phyloP scores from a whole-genome alignment of 164 flowering plant species.

The Macadamia tetraphylla region DNA sequence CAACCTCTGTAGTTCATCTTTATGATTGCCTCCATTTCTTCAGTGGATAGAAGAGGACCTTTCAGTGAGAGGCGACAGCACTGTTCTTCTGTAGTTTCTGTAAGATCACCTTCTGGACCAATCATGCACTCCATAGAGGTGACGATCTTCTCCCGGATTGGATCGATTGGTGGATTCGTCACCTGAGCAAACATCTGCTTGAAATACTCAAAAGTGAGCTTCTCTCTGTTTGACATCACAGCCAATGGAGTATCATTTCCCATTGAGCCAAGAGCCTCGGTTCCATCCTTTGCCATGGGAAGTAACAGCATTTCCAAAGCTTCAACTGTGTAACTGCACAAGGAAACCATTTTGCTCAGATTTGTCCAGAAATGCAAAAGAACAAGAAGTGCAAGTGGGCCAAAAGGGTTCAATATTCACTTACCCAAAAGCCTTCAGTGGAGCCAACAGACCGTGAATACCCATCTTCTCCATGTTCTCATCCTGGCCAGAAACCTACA shows the following conservation, averaged over 20 bases:
- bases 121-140: slow-evolving; percentile 99
- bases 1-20: slow-evolving; percentile 91
- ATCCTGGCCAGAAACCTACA: slow-evolving; percentile 50
- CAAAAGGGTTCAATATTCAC: slow-evolving; percentile 7
- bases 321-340: slow-evolving; percentile 84
- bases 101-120: slow-evolving; percentile 97
- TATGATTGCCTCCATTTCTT: slow-evolving; percentile 89
- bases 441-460: slow-evolving; percentile 79
- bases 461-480: slow-evolving; percentile 81
- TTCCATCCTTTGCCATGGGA: slow-evolving; percentile 98
- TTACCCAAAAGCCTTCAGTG: slow-evolving; percentile 95
- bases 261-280: slow-evolving; percentile 99
- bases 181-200: slow-evolving; percentile 99
- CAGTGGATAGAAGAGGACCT: slow-evolving; percentile 78
- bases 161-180: slow-evolving; percentile 99
- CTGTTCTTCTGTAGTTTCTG: slow-evolving; percentile 93
- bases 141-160: slow-evolving; percentile 96
- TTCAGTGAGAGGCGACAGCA: slow-evolving; percentile 90
- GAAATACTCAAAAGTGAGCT: slow-evolving; percentile 91
- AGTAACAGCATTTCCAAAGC: slow-evolving; percentile 91
- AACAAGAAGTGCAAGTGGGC: not conserved
- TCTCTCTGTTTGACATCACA: slow-evolving; percentile 94
- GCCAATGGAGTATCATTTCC: slow-evolving; percentile 99
- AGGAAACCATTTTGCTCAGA: not conserved
- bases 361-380: not conserved